Evolutionary conservation across 371 early-diverging fungal genomes (phyloP).

Genomic region (Mucor indicus): DNA sequence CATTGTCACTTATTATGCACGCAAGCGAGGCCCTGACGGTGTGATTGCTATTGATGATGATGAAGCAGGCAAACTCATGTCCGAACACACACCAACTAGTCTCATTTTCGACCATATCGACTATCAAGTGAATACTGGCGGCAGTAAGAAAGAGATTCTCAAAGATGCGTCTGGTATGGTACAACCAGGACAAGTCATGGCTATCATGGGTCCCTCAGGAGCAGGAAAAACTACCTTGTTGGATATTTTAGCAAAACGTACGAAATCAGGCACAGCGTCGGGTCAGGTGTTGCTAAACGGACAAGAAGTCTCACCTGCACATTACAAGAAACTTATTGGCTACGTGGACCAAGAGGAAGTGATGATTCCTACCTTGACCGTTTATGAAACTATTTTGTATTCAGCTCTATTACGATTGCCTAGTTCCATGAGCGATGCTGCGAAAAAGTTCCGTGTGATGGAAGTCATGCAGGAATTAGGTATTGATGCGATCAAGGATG

Average conservation of each 20-base stretch:
- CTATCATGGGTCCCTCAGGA: constrained; percentile 82
- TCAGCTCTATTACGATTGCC: constrained; percentile 80
- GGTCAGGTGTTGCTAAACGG: constrained; percentile 71
- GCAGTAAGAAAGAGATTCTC: constrained; percentile 40
- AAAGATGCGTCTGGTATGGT: constrained; percentile 68
- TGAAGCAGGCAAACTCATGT: constrained; percentile 70
- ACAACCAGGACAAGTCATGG: constrained; percentile 78
- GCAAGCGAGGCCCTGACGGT: constrained; percentile 22
- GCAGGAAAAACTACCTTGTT: constrained; percentile 72
- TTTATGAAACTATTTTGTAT: constrained; percentile 78
- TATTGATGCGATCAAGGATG: constrained; percentile 74
- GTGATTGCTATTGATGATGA: constrained; percentile 52
- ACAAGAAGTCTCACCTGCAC: constrained; percentile 44
- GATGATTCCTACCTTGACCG: constrained; percentile 79
- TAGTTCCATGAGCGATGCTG: constrained; percentile 53
- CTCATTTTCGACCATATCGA: constrained; percentile 64
- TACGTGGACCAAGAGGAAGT: constrained; percentile 89
- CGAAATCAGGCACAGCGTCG: constrained; percentile 54
- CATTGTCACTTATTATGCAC: constrained; percentile 42
- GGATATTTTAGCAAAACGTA: constrained; percentile 72
- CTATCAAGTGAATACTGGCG: constrained; percentile 39
- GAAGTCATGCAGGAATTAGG: constrained; percentile 78
- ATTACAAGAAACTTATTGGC: constrained; percentile 68
- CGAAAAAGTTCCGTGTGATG: constrained; percentile 60
- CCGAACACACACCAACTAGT: constrained; percentile 66